phyloP scores from a whole-genome alignment of 139 green algal genomes.

The Micractinium conductrix region DNA sequence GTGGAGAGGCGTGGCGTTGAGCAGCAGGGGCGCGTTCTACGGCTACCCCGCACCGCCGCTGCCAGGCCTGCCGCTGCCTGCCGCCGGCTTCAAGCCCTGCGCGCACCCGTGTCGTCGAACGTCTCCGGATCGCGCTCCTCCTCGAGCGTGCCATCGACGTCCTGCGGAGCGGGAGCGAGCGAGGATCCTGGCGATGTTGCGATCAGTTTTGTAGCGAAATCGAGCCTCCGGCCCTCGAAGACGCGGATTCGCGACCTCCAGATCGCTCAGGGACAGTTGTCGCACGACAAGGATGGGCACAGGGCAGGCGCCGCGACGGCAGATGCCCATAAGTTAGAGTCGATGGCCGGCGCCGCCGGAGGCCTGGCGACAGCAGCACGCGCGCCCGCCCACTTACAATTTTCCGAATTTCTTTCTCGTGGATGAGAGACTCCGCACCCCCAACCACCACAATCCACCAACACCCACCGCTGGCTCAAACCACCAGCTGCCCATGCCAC shows the following conservation, averaged over 20 bases:
- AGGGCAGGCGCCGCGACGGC: too few species aligned
- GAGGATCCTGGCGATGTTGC: too few species aligned
- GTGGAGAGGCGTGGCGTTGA: neutral
- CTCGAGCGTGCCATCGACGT: neutral
- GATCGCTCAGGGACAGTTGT: too few species aligned
- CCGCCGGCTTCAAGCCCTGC: neutral
- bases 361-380: neutral
- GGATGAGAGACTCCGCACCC: slow-evolving; percentile 6
- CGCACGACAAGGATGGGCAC: too few species aligned
- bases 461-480: neutral
- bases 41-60: too few species aligned
- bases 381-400: neutral
- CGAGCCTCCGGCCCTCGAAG: too few species aligned
- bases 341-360: too few species aligned
- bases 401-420: slow-evolving; percentile 48
- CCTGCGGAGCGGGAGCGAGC: too few species aligned
- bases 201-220: too few species aligned
- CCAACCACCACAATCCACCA: neutral
- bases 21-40: neutral
- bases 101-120: slow-evolving; percentile 78
- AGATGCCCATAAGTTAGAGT: too few species aligned
- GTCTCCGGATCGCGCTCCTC: slow-evolving; percentile 74
- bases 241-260: too few species aligned
- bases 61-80: neutral
- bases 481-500: neutral